These are phyloP conservation scores for Diversispora epigaea DNA, from an alignment of 192 early-diverging fungal species.

Conservation along the genomic window DNA sequence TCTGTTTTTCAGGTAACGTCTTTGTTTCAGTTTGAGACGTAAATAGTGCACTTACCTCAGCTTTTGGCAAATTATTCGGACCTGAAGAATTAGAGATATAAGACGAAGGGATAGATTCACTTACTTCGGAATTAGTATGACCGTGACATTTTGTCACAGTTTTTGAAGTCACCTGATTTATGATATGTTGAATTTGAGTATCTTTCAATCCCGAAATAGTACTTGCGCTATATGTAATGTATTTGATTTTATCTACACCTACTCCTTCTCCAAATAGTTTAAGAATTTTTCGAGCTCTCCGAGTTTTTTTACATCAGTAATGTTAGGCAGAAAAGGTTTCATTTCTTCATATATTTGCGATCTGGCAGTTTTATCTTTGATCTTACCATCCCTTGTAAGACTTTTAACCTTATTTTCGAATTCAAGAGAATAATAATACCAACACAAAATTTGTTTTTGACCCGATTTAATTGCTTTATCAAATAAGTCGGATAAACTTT, in stretches of 20 bases:
- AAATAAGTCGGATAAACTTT: neutral
- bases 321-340: neutral
- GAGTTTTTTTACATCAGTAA: neutral
- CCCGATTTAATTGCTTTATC: neutral
- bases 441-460: neutral
- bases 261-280: neutral
- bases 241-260: neutral
- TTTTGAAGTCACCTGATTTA: slow-evolving; percentile 19
- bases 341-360: slow-evolving; percentile 7
- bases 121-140: neutral
- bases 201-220: neutral
- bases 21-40: too few relatives aligned
- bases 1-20: too few relatives aligned
- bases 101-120: too few relatives aligned
- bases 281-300: neutral
- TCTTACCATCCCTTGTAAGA: neutral
- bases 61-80: too few relatives aligned
- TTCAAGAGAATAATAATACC: slow-evolving; percentile 1
- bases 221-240: slow-evolving; percentile 1
- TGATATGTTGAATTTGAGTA: slow-evolving; percentile 1
- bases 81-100: too few relatives aligned
- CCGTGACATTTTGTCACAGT: neutral
- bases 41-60: too few relatives aligned
- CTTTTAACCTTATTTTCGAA: slow-evolving; percentile 10
- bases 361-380: slow-evolving; percentile 4